Conservation (phyloP, 257 asterid species). For the Scutellaria galericulata region DNA sequence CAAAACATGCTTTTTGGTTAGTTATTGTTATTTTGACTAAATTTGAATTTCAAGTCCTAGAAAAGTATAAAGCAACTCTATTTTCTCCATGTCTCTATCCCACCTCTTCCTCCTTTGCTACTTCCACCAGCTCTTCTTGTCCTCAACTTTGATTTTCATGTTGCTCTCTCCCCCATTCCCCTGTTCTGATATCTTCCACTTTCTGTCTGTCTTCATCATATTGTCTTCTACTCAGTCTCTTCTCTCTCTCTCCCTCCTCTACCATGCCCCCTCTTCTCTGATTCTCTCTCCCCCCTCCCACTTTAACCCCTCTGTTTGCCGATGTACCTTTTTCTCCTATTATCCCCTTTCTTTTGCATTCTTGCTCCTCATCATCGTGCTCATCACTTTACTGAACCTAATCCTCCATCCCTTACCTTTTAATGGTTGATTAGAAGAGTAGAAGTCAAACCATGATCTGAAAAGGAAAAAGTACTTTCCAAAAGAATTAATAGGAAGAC, state of each 20-base stretch:
- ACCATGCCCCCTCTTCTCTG: neutral
- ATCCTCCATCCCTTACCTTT: neutral
- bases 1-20: neutral
- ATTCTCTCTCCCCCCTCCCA: neutral
- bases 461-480: neutral
- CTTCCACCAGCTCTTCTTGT: neutral
- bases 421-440: neutral
- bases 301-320: neutral
- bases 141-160: neutral
- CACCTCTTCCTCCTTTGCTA: neutral
- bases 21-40: constrained; percentile 8
- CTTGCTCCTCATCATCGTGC: neutral
- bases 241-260: neutral
- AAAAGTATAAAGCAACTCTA: neutral
- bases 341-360: neutral
- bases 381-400: neutral
- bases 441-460: neutral
- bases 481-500: neutral
- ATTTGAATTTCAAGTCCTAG: neutral
- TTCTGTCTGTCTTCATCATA: neutral
- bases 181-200: neutral
- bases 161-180: neutral
- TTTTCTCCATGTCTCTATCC: neutral
- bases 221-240: neutral
- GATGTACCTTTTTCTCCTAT: neutral